A percentile compares a stretch with the other conserved stretches of the same genome.
phyloP scores from a whole-genome alignment of 2,329 filamentous ascomycete species.

The Aspergillus sclerotialis region DNA sequence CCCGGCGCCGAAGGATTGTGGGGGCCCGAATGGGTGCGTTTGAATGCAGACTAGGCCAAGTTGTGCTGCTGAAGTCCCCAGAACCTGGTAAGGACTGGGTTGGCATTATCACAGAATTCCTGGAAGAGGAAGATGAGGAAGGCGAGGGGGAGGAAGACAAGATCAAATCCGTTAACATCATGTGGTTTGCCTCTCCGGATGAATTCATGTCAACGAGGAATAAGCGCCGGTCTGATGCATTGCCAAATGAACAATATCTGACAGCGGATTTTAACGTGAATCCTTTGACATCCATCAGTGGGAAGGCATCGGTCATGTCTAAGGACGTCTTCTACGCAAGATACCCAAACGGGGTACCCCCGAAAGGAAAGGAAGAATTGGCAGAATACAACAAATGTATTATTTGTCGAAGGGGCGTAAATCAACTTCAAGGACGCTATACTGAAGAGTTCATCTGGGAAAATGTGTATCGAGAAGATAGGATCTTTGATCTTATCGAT shows the following conservation, averaged over 20 bases:
- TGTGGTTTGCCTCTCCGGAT: constrained; percentile 87
- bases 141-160: constrained; percentile 43
- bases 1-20: constrained; percentile 51
- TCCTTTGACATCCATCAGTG: constrained; percentile 80
- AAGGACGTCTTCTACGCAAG: constrained; percentile 57
- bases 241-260: constrained; percentile 87
- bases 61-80: constrained; percentile 79
- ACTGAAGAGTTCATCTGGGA: constrained; percentile 93
- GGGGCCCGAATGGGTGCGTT: constrained; percentile 79
- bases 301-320: constrained; percentile 76
- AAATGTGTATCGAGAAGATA: constrained; percentile 63
- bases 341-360: constrained; percentile 69
- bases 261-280: constrained; percentile 83
- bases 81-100: constrained; percentile 86
- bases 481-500: constrained; percentile 59
- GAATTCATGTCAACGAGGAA: constrained; percentile 78
- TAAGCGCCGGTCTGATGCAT: constrained; percentile 73
- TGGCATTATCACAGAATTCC: constrained; percentile 77
- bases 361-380: constrained; percentile 53
- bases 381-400: constrained; percentile 79
- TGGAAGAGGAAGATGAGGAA: constrained; percentile 64
- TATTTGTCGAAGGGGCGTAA: constrained; percentile 81
- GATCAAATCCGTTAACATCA: constrained; percentile 72
- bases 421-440: constrained; percentile 80
- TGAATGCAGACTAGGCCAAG: constrained; percentile 72